Evolutionary conservation across 441 rosid genomes (phyloP).

Genomic region (Kokia cookei): DNA sequence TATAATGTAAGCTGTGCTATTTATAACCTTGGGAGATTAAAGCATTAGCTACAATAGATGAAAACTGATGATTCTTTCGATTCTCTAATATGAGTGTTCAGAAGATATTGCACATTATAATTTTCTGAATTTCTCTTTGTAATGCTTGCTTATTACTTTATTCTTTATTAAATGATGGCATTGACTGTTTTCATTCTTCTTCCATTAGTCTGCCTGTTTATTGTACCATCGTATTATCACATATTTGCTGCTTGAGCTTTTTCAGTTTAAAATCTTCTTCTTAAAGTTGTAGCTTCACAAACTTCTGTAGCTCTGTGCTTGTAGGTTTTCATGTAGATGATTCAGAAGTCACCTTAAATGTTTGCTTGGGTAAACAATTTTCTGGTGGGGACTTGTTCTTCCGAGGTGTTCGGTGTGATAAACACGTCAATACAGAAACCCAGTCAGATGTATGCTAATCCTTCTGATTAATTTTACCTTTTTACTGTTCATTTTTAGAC

Average conservation of each 20-base stretch:
- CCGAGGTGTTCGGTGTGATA: slow-evolving; percentile 64
- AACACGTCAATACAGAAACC: slow-evolving; percentile 50
- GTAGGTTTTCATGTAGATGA: slow-evolving; percentile 78
- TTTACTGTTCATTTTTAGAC: not conserved
- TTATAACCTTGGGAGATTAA: not conserved
- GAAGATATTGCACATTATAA: not conserved
- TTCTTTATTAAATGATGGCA: not conserved
- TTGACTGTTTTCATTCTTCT: not conserved
- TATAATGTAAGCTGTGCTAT: not conserved
- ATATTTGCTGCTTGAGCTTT: not conserved
- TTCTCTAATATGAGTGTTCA: not conserved
- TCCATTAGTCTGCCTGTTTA: not conserved
- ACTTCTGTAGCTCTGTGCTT: slow-evolving; percentile 13
- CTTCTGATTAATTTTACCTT: not conserved
- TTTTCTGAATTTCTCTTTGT: not conserved
- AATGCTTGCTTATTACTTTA: not conserved
- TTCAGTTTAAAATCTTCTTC: not conserved
- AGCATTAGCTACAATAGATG: not conserved
- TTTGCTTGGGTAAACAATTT: slow-evolving; percentile 64
- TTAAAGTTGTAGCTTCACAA: slow-evolving; percentile 1
- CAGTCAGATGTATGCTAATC: slow-evolving; percentile 36
- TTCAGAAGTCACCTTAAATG: slow-evolving; percentile 63
- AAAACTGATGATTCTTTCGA: not conserved
- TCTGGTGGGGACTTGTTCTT: slow-evolving; percentile 63
- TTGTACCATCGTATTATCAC: not conserved